Percentiles rank a stretch among this genome's conserved stretches.
Evolutionary conservation across 352 stramenopile species (phyloP).

Genomic region (Pythium phragmiticola): DNA sequence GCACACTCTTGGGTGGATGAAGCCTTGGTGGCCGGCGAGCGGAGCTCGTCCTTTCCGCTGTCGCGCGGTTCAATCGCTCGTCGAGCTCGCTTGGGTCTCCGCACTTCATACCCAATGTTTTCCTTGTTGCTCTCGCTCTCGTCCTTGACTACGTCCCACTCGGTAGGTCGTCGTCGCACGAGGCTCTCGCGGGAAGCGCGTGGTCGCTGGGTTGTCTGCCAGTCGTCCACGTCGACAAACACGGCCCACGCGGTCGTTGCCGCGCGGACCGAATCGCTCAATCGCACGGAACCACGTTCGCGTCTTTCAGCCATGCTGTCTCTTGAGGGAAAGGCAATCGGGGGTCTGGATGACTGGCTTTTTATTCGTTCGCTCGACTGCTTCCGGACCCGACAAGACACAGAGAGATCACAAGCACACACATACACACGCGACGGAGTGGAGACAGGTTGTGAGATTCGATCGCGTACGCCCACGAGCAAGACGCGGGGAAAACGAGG

Average conservation of each 20-base stretch:
- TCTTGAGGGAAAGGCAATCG: too few species aligned
- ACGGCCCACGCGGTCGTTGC: slow-evolving; percentile 13
- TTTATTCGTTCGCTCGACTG: slow-evolving; percentile 1
- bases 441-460: slow-evolving; percentile 1
- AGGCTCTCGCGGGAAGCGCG: slow-evolving; percentile 6
- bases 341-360: not conserved
- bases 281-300: slow-evolving; percentile 7
- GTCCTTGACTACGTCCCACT: slow-evolving; percentile 28
- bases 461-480: not conserved
- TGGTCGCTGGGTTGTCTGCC: not conserved
- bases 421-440: not conserved
- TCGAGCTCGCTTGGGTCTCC: slow-evolving; percentile 26
- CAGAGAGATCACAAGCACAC: slow-evolving; percentile 1
- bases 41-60: not conserved
- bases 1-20: not conserved
- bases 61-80: not conserved
- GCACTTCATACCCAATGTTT: slow-evolving; percentile 62
- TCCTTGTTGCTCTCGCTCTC: slow-evolving; percentile 64
- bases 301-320: not conserved
- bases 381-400: not conserved
- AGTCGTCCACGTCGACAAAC: slow-evolving; percentile 16
- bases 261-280: slow-evolving; percentile 21
- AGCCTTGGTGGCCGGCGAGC: not conserved
- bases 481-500: not conserved
- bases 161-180: slow-evolving; percentile 8